phyloP scores from a whole-genome alignment of 352 stramenopile genomes.

The Aphanomyces cochlioides region DNA sequence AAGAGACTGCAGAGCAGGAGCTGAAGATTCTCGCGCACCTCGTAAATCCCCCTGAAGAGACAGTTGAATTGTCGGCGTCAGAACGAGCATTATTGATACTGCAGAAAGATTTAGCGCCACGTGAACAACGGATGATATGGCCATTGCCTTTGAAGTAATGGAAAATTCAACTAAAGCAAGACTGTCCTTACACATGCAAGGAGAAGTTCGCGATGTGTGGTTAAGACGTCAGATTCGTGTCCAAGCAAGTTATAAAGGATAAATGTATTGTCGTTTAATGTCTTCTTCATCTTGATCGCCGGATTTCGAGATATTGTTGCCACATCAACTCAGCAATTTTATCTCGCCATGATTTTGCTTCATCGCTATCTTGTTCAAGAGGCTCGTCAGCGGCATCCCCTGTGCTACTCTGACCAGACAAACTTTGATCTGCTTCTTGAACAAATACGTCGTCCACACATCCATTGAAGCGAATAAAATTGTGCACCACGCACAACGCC shows the following conservation, averaged over 20 bases:
- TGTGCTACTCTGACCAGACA: background rate
- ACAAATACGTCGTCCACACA: background rate
- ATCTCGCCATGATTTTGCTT: background rate
- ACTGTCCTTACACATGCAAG: background rate
- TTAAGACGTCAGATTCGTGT: background rate
- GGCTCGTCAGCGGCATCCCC: background rate
- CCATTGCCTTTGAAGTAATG: background rate
- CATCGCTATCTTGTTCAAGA: background rate
- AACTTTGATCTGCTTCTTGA: background rate
- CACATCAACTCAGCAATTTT: background rate
- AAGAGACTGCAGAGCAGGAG: too few species aligned
- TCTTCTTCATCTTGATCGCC: background rate
- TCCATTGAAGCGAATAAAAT: background rate
- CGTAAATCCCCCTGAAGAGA: too few species aligned
- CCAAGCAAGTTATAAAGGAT: too few species aligned
- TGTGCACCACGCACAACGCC: constrained; percentile 5
- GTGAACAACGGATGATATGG: background rate
- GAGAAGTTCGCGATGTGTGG: constrained; percentile 2
- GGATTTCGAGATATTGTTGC: background rate
- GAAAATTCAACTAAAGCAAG: background rate
- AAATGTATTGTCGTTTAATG: background rate
- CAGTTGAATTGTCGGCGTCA: too few species aligned
- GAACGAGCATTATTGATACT: too few species aligned
- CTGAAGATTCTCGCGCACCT: too few species aligned
- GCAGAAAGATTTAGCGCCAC: background rate